Conservation (phyloP, 129 eudicot species). For the Pittosporum tobira region DNA sequence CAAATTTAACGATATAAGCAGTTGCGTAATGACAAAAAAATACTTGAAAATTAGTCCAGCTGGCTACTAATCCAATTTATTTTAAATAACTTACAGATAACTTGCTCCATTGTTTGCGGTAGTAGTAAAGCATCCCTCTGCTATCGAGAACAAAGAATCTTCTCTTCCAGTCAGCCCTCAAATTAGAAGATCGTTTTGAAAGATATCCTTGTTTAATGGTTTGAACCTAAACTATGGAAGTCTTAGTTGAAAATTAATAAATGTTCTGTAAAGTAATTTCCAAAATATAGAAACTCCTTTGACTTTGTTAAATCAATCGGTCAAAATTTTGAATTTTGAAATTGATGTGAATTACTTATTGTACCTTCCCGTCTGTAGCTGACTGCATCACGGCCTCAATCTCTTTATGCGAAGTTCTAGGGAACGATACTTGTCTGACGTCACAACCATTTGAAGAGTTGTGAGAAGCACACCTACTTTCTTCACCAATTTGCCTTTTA, state of each 20-base stretch:
- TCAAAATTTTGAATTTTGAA: too few species aligned
- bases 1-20: not conserved
- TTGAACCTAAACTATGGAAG: constrained; percentile 92
- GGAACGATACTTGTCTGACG: constrained; percentile 23
- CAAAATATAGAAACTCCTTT: too few species aligned
- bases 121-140: constrained; percentile 88
- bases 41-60: not conserved
- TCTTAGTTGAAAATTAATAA: constrained; percentile 27
- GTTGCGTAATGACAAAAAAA: not conserved
- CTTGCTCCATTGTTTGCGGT: constrained; percentile 69
- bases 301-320: too few species aligned
- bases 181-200: constrained; percentile 80
- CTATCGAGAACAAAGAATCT: constrained; percentile 95
- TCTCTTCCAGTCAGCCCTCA: constrained; percentile 97
- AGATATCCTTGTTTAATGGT: constrained; percentile 93
- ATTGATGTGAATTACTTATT: too few species aligned
- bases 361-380: constrained; percentile 83
- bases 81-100: constrained; percentile 47
- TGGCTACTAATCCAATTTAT: not conserved
- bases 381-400: constrained; percentile 90
- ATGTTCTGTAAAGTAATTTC: too few species aligned
- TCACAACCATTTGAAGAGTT: constrained; percentile 36
- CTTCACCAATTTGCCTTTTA: constrained; percentile 60
- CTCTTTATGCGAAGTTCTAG: constrained; percentile 58
- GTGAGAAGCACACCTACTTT: constrained; percentile 32